Percentiles rank a stretch among this genome's conserved stretches.
These are phyloP conservation scores for Xerocomus amazonicus DNA, from an alignment of 1,284 basidiomycete species.

Conservation along the genomic window DNA sequence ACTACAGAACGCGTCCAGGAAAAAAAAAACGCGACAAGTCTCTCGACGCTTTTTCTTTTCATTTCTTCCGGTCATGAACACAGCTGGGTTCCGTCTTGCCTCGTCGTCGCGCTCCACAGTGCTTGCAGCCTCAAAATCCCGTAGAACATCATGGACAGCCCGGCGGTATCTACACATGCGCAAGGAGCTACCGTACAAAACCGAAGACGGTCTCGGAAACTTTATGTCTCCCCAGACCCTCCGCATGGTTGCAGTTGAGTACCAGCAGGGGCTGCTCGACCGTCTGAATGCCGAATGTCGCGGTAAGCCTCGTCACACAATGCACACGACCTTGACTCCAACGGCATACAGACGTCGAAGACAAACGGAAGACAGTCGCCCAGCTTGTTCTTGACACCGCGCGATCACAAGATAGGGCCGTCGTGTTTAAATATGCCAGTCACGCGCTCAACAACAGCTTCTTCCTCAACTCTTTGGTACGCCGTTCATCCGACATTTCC, in stretches of 20 bases:
- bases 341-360: slow-evolving; percentile 47
- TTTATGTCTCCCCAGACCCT: slow-evolving; percentile 72
- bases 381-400: slow-evolving; percentile 78
- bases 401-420: slow-evolving; percentile 53
- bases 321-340: slow-evolving; percentile 8
- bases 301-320: slow-evolving; percentile 45
- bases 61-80: slow-evolving; percentile 23
- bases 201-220: slow-evolving; percentile 67
- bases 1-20: background rate
- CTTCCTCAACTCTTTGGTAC: slow-evolving; percentile 83
- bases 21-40: background rate
- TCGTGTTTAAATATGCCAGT: slow-evolving; percentile 91
- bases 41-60: too few relatives aligned
- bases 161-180: slow-evolving; percentile 53
- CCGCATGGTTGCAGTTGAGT: slow-evolving; percentile 69
- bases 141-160: slow-evolving; percentile 12
- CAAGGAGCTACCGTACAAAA: slow-evolving; percentile 56
- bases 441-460: slow-evolving; percentile 94
- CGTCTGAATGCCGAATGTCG: slow-evolving; percentile 70
- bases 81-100: slow-evolving; percentile 23
- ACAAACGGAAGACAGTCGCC: slow-evolving; percentile 59
- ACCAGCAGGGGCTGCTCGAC: slow-evolving; percentile 76
- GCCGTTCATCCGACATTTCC: slow-evolving; percentile 33
- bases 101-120: slow-evolving; percentile 20
- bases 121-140: slow-evolving; percentile 16